Percentiles rank a stretch among this genome's conserved stretches.
These are phyloP conservation scores for Erodium chrysanthum DNA, from an alignment of 441 rosid species.

Conservation along the genomic window DNA sequence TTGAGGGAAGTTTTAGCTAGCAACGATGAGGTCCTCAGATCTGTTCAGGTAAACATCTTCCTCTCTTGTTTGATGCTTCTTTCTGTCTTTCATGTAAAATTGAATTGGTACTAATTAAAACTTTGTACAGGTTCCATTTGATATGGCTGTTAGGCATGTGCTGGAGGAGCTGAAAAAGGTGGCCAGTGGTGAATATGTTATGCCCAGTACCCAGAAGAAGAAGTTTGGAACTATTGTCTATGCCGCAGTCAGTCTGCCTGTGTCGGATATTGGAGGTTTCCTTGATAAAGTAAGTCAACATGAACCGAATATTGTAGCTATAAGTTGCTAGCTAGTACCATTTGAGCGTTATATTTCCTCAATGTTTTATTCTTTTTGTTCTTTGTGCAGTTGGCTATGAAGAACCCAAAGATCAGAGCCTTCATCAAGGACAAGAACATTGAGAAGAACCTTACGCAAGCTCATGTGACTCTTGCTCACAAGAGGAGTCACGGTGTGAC, in stretches of 20 bases:
- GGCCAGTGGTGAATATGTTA: conserved; percentile 55
- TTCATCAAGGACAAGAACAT: conserved; percentile 49
- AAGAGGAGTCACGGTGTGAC: conserved; percentile 83
- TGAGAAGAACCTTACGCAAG: conserved; percentile 37
- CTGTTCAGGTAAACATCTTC: conserved; percentile 50
- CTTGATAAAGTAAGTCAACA: conserved; percentile 47
- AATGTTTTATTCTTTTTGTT: not conserved
- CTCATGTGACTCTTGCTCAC: conserved; percentile 89
- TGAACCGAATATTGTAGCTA: too few relatives aligned
- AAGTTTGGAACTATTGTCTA: conserved; percentile 58
- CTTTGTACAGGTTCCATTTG: conserved; percentile 60
- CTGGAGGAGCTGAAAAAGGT: conserved; percentile 55
- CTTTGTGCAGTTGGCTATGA: conserved; percentile 42
- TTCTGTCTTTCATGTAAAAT: not conserved
- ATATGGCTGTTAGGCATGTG: conserved; percentile 56
- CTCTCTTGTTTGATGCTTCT: not conserved
- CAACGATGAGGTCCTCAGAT: conserved; percentile 51
- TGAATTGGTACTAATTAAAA: not conserved
- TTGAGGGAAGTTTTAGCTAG: conserved; percentile 38
- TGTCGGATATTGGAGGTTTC: conserved; percentile 37
- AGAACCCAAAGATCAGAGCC: conserved; percentile 33
- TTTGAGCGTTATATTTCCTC: too few relatives aligned
- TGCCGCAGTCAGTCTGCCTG: conserved; percentile 71
- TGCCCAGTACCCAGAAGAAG: conserved; percentile 56
- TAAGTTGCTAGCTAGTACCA: too few relatives aligned